Conservation (phyloP, 805 yeast genomes). For the Hanseniaspora thailandica region DNA sequence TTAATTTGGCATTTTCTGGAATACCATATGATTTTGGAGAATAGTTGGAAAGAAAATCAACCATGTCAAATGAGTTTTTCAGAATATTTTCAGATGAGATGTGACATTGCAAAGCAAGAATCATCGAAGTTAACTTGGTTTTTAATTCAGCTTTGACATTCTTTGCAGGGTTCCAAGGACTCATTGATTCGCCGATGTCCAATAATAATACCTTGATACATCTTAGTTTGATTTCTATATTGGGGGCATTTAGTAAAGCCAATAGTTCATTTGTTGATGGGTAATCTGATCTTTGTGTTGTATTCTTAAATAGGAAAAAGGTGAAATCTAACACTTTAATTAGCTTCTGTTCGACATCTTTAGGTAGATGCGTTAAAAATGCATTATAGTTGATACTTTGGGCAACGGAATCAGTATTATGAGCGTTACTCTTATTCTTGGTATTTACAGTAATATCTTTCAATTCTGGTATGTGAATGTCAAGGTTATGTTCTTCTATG, state of each 20-base stretch:
- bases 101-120: slow-evolving; percentile 26
- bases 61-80: slow-evolving; percentile 35
- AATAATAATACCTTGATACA: slow-evolving; percentile 51
- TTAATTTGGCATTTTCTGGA: neutral
- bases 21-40: slow-evolving; percentile 10
- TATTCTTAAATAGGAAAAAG: slow-evolving; percentile 50
- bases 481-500: slow-evolving; percentile 39
- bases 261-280: slow-evolving; percentile 53
- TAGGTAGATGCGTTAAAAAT: slow-evolving; percentile 34
- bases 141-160: slow-evolving; percentile 23
- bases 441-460: neutral
- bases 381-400: slow-evolving; percentile 28
- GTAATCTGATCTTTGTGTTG: slow-evolving; percentile 56
- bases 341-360: slow-evolving; percentile 38
- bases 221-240: slow-evolving; percentile 45
- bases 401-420: slow-evolving; percentile 23
- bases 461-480: slow-evolving; percentile 20
- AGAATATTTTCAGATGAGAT: slow-evolving; percentile 28
- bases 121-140: slow-evolving; percentile 40
- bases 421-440: neutral
- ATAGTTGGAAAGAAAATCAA: slow-evolving; percentile 16
- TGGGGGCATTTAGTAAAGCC: slow-evolving; percentile 46
- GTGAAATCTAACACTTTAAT: slow-evolving; percentile 51
- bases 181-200: slow-evolving; percentile 49
- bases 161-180: slow-evolving; percentile 8